Conservation (phyloP, 164 flowering plant species). For the Santalum album region DNA sequence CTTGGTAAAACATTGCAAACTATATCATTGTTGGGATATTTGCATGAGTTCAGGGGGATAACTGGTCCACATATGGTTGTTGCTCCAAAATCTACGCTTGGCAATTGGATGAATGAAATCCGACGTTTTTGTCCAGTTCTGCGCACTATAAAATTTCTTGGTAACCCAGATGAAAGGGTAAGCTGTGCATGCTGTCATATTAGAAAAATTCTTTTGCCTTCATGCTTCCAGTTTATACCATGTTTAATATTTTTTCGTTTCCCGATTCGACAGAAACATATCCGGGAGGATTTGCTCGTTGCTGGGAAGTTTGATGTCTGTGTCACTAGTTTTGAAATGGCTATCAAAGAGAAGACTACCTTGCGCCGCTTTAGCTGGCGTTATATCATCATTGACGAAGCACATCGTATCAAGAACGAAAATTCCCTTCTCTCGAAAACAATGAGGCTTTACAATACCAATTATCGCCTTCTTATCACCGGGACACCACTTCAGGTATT, state of each 20-base stretch:
- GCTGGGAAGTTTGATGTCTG: conserved; percentile 98
- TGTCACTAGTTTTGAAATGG: conserved; percentile 99
- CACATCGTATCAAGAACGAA: conserved; percentile 98
- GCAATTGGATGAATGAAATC: conserved; percentile 99
- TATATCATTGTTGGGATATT: conserved; percentile 83
- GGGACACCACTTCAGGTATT: conserved; percentile 99
- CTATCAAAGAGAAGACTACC: conserved; percentile 82
- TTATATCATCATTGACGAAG: conserved; percentile 98
- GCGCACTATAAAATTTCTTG: conserved; percentile 93
- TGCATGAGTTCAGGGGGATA: conserved; percentile 94
- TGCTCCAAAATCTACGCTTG: conserved; percentile 99
- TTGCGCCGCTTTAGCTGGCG: conserved; percentile 99
- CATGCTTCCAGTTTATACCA: too few species aligned
- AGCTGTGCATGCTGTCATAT: neutral
- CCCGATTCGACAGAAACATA: conserved; percentile 58
- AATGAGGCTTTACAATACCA: conserved; percentile 87
- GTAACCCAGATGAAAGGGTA: conserved; percentile 98
- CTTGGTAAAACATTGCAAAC: conserved; percentile 98
- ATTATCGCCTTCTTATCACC: conserved; percentile 90
- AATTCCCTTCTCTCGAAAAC: conserved; percentile 98
- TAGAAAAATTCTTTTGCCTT: neutral
- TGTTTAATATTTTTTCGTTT: conserved; percentile 2
- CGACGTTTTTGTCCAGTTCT: conserved; percentile 81
- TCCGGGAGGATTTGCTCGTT: conserved; percentile 73
- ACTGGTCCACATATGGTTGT: conserved; percentile 99